Evolutionary conservation across 2,329 filamentous ascomycete species (phyloP).

Genomic region (Trichoderma citrinoviride): DNA sequence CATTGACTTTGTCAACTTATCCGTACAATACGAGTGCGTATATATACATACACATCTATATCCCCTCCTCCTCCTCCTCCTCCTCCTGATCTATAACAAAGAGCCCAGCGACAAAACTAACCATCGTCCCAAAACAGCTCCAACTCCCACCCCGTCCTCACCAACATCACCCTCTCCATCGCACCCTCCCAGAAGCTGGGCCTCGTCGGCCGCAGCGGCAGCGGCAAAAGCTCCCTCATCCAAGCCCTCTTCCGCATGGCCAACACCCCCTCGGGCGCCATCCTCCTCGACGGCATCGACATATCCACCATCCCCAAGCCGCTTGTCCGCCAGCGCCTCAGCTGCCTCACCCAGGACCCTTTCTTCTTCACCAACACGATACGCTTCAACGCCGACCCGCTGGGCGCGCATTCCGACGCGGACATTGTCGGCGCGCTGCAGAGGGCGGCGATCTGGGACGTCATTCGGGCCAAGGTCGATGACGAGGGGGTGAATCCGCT

Average conservation of each 20-base stretch:
- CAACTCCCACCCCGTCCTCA: conserved; percentile 30
- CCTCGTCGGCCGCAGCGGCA: conserved; percentile 46
- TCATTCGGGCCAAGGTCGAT: conserved; percentile 42
- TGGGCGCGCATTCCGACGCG: conserved; percentile 37
- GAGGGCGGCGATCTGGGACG: conserved; percentile 46
- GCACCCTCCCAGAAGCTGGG: conserved; percentile 39
- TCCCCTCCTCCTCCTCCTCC: conserved; percentile 7
- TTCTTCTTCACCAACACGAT: conserved; percentile 50
- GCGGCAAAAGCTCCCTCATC: conserved; percentile 40
- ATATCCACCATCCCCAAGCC: conserved; percentile 30
- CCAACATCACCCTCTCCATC: conserved; percentile 34
- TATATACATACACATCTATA: too few species aligned
- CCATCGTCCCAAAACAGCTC: conserved; percentile 13
- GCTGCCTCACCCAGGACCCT: conserved; percentile 52
- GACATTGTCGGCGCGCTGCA: conserved; percentile 45
- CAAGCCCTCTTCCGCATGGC: conserved; percentile 49
- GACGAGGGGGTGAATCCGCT: conserved; percentile 33
- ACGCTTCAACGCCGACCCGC: conserved; percentile 51
- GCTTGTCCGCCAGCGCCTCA: conserved; percentile 36
- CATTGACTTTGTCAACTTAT: conserved; percentile 28
- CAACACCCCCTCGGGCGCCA: conserved; percentile 42
- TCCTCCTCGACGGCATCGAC: conserved; percentile 48
- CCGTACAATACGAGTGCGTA: conserved; percentile 31
- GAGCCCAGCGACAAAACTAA: neutral
- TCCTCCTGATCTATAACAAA: neutral